Conservation (phyloP, 1,139 yeast species). For the Magnusiomyces suaveolens region DNA sequence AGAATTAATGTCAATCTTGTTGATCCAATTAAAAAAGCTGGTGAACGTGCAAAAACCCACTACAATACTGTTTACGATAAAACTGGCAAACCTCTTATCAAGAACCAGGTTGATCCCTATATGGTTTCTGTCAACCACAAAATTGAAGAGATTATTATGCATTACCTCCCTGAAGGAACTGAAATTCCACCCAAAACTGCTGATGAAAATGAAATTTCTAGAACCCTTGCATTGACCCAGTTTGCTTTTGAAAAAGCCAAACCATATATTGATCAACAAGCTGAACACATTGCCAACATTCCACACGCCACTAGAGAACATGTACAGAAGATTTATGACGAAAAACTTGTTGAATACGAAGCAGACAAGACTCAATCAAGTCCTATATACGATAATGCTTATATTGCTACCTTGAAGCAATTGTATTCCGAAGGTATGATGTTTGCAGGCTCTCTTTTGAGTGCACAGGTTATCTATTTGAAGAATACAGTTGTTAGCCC, state of each 20-base stretch:
- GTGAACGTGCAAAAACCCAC: conserved; percentile 27
- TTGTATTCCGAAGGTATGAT: conserved; percentile 17
- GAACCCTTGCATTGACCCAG: conserved; percentile 27
- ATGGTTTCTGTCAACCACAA: conserved; percentile 50
- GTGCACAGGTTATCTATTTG: not conserved
- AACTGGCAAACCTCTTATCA: conserved; percentile 51
- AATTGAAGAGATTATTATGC: conserved; percentile 39
- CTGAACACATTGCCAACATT: conserved; percentile 19
- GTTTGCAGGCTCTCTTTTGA: conserved; percentile 15
- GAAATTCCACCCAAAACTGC: conserved; percentile 25
- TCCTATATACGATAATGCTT: conserved; percentile 17
- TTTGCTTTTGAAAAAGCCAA: conserved; percentile 29
- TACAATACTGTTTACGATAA: conserved; percentile 39
- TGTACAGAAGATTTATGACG: conserved; percentile 24
- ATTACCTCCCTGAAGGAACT: conserved; percentile 39
- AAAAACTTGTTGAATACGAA: conserved; percentile 22
- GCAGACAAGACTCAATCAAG: conserved; percentile 17
- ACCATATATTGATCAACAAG: conserved; percentile 27
- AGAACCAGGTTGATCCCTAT: conserved; percentile 54
- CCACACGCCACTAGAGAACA: conserved; percentile 24
- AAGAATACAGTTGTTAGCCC: not conserved
- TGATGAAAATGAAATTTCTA: conserved; percentile 24
- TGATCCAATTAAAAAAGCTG: conserved; percentile 28
- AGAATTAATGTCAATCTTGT: conserved; percentile 26
- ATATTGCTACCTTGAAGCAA: conserved; percentile 20